Evolutionary conservation across 306 rosid genomes (phyloP).

Genomic region (Datisca glomerata): DNA sequence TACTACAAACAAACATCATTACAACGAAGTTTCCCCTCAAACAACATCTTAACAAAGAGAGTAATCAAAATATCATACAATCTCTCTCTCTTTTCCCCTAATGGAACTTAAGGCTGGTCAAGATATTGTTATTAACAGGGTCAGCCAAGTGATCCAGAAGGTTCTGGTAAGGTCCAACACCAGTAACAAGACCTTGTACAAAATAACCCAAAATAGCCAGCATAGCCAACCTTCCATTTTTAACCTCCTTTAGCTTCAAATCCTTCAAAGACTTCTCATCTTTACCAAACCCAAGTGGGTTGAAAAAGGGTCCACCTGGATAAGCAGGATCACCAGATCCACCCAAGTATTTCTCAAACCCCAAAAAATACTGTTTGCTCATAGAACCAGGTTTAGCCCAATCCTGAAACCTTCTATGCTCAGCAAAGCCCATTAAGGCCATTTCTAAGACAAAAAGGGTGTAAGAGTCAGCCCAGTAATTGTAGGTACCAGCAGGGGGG

Average conservation of each 20-base stretch:
- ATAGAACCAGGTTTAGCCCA: slow-evolving; percentile 81
- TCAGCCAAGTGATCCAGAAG: slow-evolving; percentile 83
- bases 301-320: slow-evolving; percentile 91
- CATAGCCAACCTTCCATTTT: slow-evolving; percentile 97
- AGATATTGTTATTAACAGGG: slow-evolving; percentile 76
- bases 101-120: slow-evolving; percentile 94
- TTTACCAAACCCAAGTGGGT: slow-evolving; percentile 90
- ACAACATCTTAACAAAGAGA: too few species aligned
- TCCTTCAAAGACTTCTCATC: slow-evolving; percentile 82
- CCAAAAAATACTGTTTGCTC: slow-evolving; percentile 85
- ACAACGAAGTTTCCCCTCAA: too few species aligned
- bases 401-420: slow-evolving; percentile 85
- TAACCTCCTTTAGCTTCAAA: slow-evolving; percentile 82
- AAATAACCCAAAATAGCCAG: slow-evolving; percentile 86
- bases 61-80: too few species aligned
- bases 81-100: slow-evolving; percentile 4
- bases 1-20: too few species aligned
- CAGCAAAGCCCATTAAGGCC: slow-evolving; percentile 91
- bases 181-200: slow-evolving; percentile 65
- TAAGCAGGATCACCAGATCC: slow-evolving; percentile 81
- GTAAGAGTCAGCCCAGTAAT: slow-evolving; percentile 91
- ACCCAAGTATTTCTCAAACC: slow-evolving; percentile 59
- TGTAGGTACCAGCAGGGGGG: slow-evolving; percentile 87
- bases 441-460: slow-evolving; percentile 69
- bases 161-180: slow-evolving; percentile 94